Base-by-base conservation (phyloP, 805 yeast genomes). In the Candida silvicultrix region DNA sequence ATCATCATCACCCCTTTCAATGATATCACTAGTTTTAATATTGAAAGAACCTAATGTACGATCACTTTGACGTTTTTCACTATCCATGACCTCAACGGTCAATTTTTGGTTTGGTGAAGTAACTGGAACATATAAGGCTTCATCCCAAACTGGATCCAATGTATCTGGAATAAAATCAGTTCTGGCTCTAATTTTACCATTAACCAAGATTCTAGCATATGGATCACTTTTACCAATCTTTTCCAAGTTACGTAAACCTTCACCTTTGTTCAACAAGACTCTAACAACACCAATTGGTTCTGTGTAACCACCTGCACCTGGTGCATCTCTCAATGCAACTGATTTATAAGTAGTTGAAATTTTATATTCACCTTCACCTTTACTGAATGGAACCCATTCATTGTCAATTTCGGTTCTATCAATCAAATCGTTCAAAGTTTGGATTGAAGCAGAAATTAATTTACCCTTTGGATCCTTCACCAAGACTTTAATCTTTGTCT, bases 201-300 rank as follows among this genome's bases (percentile, higher is more conserved):
- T 90, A 41, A 89, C 75, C 59, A 88, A 67, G 15, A 92, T 70
- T 58, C 95, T 80, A 8, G 81, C 80, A 60, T 92, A 94, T 39
- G 99, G 99, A 66, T 94, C 98, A 60, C 89, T 80, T 57, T 81
- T 87, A 49, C 98, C 98, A 49, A 94, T 74, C 45, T 79, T 84
- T 64, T 92, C 97, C 66, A 90, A 74, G 65, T 94, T 92, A 49
- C 85, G 77, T 58, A 94, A 75, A 49, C 80, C 84, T 46, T 74
- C 77, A 38, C 95, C 97, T 49, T 75, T 76, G 53, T 77, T 78
- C 49, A 94, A 65, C 48, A 76, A 71, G 25, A 94, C 72, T 59
- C 97, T 81, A 6, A 90, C 75, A 31, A 85, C 92, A 62, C 99
- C 99, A 61, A 92, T 83, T 42, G 99, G 99, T 47, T 89, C 89